phyloP scores from a whole-genome alignment of 2,329 filamentous ascomycete genomes.

The Madurella mycetomatis region DNA sequence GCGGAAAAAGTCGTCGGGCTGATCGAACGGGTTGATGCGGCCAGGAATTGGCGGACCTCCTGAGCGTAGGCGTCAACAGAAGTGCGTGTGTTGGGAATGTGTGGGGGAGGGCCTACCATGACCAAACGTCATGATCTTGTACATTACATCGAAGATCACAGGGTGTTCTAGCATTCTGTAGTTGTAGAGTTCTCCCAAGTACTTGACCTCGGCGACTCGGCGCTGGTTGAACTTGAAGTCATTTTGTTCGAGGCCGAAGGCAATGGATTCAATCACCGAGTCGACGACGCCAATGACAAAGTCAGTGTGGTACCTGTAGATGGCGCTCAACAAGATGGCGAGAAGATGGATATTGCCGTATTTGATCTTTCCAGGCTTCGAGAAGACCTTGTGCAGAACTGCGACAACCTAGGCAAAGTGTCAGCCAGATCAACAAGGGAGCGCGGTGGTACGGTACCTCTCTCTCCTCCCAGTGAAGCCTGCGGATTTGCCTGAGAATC shows the following conservation, averaged over 20 bases:
- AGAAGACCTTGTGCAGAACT: conserved; percentile 78
- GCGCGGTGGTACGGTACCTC: conserved; percentile 50
- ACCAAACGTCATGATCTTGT: conserved; percentile 90
- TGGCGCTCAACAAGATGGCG: conserved; percentile 79
- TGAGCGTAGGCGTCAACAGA: conserved; percentile 26
- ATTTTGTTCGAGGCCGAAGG: conserved; percentile 84
- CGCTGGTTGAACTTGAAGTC: conserved; percentile 98
- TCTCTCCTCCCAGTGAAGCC: conserved; percentile 93
- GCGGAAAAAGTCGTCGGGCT: conserved; percentile 92
- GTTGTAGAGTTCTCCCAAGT: conserved; percentile 93
- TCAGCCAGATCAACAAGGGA: conserved; percentile 13
- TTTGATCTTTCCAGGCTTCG: conserved; percentile 94
- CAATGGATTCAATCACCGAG: conserved; percentile 82
- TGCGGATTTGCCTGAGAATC: conserved; percentile 87
- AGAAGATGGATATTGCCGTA: conserved; percentile 95
- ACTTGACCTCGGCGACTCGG: conserved; percentile 91
- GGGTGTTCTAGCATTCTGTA: conserved; percentile 95
- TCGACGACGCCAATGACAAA: conserved; percentile 93
- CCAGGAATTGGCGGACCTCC: conserved; percentile 78
- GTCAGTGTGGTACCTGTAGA: conserved; percentile 86
- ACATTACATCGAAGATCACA: conserved; percentile 91
- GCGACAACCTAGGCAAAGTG: conserved; percentile 27
- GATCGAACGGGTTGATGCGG: conserved; percentile 70
- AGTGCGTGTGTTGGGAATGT: neutral
- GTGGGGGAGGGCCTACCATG: conserved; percentile 51